Evolutionary conservation across 371 early-diverging fungal genomes (phyloP), one percentile per base, ranked within the genome.

Genomic region (Syncephalastrum sp.): DNA sequence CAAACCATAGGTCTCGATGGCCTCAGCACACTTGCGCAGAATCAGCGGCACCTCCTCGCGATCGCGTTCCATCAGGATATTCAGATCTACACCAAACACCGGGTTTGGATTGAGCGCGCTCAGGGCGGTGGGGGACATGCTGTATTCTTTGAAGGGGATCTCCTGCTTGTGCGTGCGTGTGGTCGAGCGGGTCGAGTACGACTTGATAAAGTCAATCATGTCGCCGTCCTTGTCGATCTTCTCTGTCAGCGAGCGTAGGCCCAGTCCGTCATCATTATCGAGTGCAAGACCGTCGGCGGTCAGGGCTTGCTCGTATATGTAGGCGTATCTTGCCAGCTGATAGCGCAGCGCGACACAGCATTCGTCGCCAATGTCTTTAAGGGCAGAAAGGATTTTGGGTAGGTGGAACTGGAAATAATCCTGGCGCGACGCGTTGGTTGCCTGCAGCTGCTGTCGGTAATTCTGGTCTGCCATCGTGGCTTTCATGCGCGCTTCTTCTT

Each of bases 1-100:
- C 58, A 90, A 52, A 1, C 90, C 85, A 56, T 75, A 75, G 8
- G 64, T 71, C 69, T 96, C 96, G n/a, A 96, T 86, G 4, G 83
- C 84, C 45, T 87, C 80, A 1, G 91, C 83, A 58, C 91, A 92
- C 58, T 90, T 89, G 24, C 67, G 69, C 3, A 96, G 80, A 41
- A 94, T 81, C 29, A 78, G 54, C 4, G 96, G 95, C 7, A 92
- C 76, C 33, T 81, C 83, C n/a, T 73, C 69, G 24, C 76, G 73
- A 59, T 94, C 93, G 27, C 91, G 78, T 29, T 77, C 80, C 59
- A 88, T 69, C 54, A 89, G 75, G 23, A 67, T 68, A 15, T 72
- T 71, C 5, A 93, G 74, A 27, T 80, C 81, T 12, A 83, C 71
- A 8, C 93, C 91, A 72, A 91, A 93, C 6, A 84, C 76, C 6